A percentile compares a stretch with the other conserved stretches of the same genome.
phyloP scores from a whole-genome alignment of 306 rosid species.

The Lathyrus tuberosus region DNA sequence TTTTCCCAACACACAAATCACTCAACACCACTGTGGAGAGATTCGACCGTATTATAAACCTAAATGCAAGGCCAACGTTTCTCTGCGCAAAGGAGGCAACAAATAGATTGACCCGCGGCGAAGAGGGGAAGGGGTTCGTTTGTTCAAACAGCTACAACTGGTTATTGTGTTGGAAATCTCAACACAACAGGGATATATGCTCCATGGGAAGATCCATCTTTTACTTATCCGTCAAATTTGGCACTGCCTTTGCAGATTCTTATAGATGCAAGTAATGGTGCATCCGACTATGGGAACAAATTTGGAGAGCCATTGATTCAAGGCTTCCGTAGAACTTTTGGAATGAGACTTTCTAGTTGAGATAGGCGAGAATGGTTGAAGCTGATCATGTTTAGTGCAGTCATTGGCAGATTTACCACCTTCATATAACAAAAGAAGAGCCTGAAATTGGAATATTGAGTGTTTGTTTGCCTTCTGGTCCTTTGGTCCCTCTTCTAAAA shows the following conservation, averaged over 20 bases:
- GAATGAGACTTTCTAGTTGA: conserved; percentile 91
- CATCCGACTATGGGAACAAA: conserved; percentile 94
- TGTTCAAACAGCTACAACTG: conserved; percentile 89
- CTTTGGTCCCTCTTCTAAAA: too few species aligned
- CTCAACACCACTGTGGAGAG: too few species aligned
- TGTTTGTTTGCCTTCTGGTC: too few species aligned
- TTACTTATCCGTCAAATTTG: conserved; percentile 79
- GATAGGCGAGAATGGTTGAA: conserved; percentile 97
- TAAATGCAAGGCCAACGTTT: too few species aligned
- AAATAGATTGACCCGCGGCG: too few species aligned
- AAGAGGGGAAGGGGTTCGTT: conserved; percentile 93
- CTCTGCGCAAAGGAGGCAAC: too few species aligned
- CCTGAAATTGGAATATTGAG: conserved; percentile 87
- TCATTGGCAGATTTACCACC: conserved; percentile 85
- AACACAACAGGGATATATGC: conserved; percentile 68
- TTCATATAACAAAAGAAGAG: conserved; percentile 78
- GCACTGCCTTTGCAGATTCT: conserved; percentile 89
- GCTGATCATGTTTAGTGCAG: conserved; percentile 95
- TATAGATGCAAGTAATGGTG: conserved; percentile 86
- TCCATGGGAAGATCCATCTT: conserved; percentile 92
- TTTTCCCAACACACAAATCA: conserved; percentile 82
- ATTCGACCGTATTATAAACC: too few species aligned
- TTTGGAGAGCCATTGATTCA: conserved; percentile 99
- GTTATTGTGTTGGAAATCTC: conserved; percentile 97
- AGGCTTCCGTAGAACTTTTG: conserved; percentile 91